Percentiles rank a stretch among this genome's conserved stretches.
These are phyloP conservation scores for Rhododendron ferrugineum DNA, from an alignment of 148 eudicot species.

Conservation along the genomic window DNA sequence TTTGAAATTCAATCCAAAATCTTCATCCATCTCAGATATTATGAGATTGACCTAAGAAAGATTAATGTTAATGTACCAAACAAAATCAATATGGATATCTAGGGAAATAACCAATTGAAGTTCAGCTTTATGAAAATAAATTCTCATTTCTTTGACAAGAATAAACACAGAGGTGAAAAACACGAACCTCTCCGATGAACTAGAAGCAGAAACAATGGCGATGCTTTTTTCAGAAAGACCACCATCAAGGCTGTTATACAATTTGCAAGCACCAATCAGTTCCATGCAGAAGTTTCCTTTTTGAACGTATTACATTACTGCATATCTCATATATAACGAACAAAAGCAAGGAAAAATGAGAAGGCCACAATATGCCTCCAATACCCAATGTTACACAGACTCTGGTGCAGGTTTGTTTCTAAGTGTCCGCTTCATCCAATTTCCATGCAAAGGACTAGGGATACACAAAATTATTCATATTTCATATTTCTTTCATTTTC, in stretches of 20 bases:
- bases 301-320: not conserved
- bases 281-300: not conserved
- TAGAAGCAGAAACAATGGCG: slow-evolving; percentile 51
- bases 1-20: not conserved
- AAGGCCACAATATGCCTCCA: not conserved
- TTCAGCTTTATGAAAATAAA: not conserved
- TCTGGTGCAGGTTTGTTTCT: too few species aligned
- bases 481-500: not conserved
- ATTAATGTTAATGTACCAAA: not conserved
- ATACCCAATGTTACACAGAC: too few species aligned
- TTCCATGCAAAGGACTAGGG: too few species aligned
- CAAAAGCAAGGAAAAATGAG: not conserved
- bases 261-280: slow-evolving; percentile 11
- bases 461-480: too few species aligned
- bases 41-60: not conserved
- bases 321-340: not conserved
- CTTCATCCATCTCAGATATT: not conserved
- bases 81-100: not conserved
- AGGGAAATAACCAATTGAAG: not conserved
- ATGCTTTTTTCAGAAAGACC: slow-evolving; percentile 57
- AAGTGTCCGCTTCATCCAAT: too few species aligned
- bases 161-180: slow-evolving; percentile 1
- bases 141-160: not conserved
- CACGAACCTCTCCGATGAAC: slow-evolving; percentile 62
- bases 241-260: slow-evolving; percentile 43